These are phyloP conservation scores for Coprinellus micaceus DNA, from an alignment of 768 basidiomycete species.

Conservation along the genomic window DNA sequence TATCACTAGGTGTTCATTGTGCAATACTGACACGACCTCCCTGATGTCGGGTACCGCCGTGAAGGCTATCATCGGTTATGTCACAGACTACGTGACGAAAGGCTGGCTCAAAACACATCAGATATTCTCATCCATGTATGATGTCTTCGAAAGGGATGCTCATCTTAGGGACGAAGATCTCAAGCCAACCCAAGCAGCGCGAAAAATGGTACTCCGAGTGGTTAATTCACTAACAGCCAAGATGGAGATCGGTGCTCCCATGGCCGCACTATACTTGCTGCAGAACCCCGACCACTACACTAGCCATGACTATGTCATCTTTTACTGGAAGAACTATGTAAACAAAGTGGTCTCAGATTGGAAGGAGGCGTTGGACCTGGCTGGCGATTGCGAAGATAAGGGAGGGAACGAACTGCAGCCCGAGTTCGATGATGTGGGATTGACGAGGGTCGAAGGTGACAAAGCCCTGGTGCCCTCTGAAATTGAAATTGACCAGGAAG, in stretches of 20 bases:
- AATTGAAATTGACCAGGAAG: neutral
- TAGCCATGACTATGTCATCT: neutral
- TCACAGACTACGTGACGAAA: constrained; percentile 30
- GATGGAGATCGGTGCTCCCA: neutral
- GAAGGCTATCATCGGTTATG: constrained; percentile 30
- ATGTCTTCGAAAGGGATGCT: constrained; percentile 14
- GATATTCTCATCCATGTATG: constrained; percentile 16
- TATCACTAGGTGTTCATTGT: constrained; percentile 24
- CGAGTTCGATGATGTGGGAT: neutral
- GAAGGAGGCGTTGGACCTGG: neutral
- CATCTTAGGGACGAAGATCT: neutral
- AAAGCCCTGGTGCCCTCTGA: too few relatives aligned
- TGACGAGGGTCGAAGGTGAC: neutral
- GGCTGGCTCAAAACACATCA: constrained; percentile 27
- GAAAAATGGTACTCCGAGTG: neutral
- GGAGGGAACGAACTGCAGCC: neutral
- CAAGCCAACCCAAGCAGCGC: neutral
- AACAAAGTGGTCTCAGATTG: neutral
- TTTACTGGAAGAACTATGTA: constrained; percentile 1
- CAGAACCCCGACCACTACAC: neutral
- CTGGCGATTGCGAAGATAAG: neutral
- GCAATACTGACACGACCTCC: constrained; percentile 31
- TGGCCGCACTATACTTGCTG: neutral
- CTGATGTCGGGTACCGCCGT: constrained; percentile 34
- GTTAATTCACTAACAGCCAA: neutral